phyloP scores from a whole-genome alignment of 441 rosid genomes.

The Populus hybrid region DNA sequence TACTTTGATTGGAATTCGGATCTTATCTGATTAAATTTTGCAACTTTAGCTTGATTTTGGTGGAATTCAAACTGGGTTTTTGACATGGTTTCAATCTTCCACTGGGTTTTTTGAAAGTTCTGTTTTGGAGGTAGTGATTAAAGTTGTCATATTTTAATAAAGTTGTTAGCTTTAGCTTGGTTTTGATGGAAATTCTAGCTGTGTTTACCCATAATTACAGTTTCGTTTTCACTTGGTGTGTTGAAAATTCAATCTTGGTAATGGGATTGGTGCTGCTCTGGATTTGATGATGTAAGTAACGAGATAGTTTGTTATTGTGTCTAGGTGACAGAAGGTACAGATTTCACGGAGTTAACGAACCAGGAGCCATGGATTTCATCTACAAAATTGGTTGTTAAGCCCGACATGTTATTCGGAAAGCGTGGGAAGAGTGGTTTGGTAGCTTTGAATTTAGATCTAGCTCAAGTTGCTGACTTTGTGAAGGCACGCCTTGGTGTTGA shows the following conservation, averaged over 20 bases:
- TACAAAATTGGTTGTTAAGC: constrained; percentile 81
- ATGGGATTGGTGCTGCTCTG: not conserved
- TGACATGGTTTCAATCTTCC: not conserved
- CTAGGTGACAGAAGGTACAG: constrained; percentile 80
- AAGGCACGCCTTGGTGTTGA: constrained; percentile 76
- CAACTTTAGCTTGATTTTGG: not conserved
- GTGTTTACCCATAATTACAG: not conserved
- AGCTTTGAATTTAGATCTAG: constrained; percentile 83
- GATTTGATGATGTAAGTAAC: not conserved
- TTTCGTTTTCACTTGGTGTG: not conserved
- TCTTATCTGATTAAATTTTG: not conserved
- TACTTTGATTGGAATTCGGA: not conserved
- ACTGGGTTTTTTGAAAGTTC: not conserved
- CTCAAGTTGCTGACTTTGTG: constrained; percentile 89
- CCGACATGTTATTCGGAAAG: constrained; percentile 92
- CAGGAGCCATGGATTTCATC: constrained; percentile 85
- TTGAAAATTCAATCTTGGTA: not conserved
- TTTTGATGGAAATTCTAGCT: not conserved
- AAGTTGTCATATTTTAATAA: not conserved
- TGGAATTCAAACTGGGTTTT: not conserved
- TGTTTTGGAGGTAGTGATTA: not conserved
- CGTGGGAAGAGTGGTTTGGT: constrained; percentile 94
- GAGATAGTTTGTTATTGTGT: constrained; percentile 1
- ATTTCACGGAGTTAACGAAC: constrained; percentile 69
- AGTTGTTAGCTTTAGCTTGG: not conserved